These are phyloP conservation scores for Wickerhamomyces queroliae DNA, from an alignment of 805 yeast species.

Conservation along the genomic window DNA sequence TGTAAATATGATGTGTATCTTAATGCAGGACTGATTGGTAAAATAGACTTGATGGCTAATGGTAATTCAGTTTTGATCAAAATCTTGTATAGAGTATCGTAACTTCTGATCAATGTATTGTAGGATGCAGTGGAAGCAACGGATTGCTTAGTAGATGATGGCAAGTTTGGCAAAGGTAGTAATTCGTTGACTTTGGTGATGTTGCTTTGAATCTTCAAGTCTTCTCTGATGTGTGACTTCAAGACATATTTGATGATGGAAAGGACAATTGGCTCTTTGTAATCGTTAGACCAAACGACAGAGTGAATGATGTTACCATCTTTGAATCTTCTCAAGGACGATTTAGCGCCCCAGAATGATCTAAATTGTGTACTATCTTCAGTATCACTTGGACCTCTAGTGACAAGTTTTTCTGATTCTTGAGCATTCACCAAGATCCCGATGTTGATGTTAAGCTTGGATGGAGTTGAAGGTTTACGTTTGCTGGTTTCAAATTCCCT, in stretches of 20 bases:
- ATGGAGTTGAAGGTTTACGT: slow-evolving; percentile 42
- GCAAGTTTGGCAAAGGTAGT: slow-evolving; percentile 55
- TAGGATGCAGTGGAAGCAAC: slow-evolving; percentile 36
- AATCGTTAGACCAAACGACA: slow-evolving; percentile 71
- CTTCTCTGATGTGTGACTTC: slow-evolving; percentile 53
- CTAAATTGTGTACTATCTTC: slow-evolving; percentile 62
- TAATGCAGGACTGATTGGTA: slow-evolving; percentile 69
- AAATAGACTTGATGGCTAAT: slow-evolving; percentile 59
- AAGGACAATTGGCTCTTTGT: slow-evolving; percentile 55
- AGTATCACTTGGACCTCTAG: slow-evolving; percentile 74
- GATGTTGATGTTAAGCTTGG: slow-evolving; percentile 34
- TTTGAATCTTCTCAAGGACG: slow-evolving; percentile 85
- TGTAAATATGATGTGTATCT: slow-evolving; percentile 70
- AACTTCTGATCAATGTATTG: slow-evolving; percentile 41
- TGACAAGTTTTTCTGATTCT: slow-evolving; percentile 75
- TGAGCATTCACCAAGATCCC: slow-evolving; percentile 68
- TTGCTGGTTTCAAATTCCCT: slow-evolving; percentile 32
- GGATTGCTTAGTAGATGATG: slow-evolving; percentile 52
- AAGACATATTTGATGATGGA: slow-evolving; percentile 61
- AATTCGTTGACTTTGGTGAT: slow-evolving; percentile 41
- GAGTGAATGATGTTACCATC: slow-evolving; percentile 90
- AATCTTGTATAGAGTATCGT: slow-evolving; percentile 51
- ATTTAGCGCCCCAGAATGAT: slow-evolving; percentile 82
- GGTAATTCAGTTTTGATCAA: slow-evolving; percentile 54
- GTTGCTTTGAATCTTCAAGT: slow-evolving; percentile 25